These are phyloP conservation scores for Catharanthus roseus DNA, from an alignment of 257 asterid species.

Conservation along the genomic window DNA sequence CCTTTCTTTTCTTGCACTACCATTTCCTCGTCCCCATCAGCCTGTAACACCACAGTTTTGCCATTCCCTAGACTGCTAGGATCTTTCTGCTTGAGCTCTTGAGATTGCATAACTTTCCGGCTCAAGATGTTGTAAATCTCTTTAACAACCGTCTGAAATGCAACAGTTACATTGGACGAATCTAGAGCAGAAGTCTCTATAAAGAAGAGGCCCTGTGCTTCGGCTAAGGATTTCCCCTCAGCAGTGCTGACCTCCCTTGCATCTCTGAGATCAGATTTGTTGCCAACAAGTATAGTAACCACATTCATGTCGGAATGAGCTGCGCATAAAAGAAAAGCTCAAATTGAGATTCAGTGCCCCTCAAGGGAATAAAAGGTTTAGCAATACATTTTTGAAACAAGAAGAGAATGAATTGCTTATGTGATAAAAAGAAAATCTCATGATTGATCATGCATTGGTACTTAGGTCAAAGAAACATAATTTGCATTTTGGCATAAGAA, in stretches of 20 bases:
- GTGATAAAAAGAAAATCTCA: no score
- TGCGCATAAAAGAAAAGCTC: slow-evolving; percentile 29
- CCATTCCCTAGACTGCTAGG: slow-evolving; percentile 48
- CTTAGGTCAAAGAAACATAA: background rate
- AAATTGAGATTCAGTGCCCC: background rate
- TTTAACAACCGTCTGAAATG: slow-evolving; percentile 75
- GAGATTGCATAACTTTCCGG: slow-evolving; percentile 91
- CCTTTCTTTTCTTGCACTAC: slow-evolving; percentile 42
- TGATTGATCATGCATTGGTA: no score
- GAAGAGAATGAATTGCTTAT: background rate
- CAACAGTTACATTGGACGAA: slow-evolving; percentile 70
- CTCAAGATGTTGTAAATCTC: slow-evolving; percentile 82
- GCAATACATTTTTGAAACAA: background rate
- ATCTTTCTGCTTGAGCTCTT: slow-evolving; percentile 68
- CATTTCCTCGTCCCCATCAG: slow-evolving; percentile 44
- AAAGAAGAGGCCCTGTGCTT: slow-evolving; percentile 74
- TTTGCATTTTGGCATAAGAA: background rate
- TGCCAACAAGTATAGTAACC: slow-evolving; percentile 88
- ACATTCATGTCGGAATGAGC: slow-evolving; percentile 97
- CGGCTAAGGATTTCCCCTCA: slow-evolving; percentile 83
- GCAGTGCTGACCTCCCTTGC: slow-evolving; percentile 86
- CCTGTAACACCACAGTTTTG: slow-evolving; percentile 64
- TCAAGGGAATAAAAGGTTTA: background rate
- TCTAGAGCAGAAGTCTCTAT: slow-evolving; percentile 95
- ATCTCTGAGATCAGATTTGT: slow-evolving; percentile 83